These are phyloP conservation scores for Rhodamnia argentea DNA, from an alignment of 345 rosid species.

Conservation along the genomic window DNA sequence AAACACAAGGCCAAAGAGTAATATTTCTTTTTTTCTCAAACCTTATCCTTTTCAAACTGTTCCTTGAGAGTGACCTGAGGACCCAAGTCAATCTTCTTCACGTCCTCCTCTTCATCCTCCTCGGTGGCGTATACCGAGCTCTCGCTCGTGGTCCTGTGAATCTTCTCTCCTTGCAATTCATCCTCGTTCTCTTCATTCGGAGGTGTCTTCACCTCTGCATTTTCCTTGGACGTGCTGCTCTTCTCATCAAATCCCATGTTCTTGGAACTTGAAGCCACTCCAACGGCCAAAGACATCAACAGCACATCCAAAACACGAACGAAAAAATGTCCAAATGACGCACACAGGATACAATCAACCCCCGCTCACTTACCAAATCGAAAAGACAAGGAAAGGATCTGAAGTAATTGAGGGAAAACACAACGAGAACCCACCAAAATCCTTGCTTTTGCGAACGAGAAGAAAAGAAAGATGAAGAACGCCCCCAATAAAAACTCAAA, in stretches of 20 bases:
- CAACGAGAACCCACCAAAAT: neutral
- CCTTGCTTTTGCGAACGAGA: neutral
- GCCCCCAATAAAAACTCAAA: neutral
- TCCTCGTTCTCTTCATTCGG: constrained; percentile 1
- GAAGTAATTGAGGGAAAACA: neutral
- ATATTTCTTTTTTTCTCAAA: neutral
- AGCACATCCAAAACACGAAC: neutral
- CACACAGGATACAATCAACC: neutral
- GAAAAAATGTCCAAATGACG: neutral
- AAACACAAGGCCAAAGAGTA: neutral
- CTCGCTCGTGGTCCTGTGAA: constrained; percentile 3
- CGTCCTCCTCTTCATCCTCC: constrained; percentile 11
- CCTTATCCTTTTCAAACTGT: constrained; percentile 17
- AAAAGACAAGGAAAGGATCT: neutral
- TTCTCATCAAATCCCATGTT: constrained; percentile 11
- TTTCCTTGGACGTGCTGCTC: neutral
- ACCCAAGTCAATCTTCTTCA: constrained; percentile 8
- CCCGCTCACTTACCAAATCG: neutral
- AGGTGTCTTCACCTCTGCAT: constrained; percentile 1
- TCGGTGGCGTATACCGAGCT: constrained; percentile 2
- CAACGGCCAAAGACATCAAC: constrained; percentile 7
- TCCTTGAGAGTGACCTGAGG: constrained; percentile 16
- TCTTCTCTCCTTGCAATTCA: neutral
- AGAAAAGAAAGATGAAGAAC: neutral
- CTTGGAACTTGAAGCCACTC: constrained; percentile 6